Percentiles rank a stretch among this genome's conserved stretches.
These are phyloP conservation scores for Cryptococcus sp. DNA, from an alignment of 1,284 basidiomycete species.

Conservation along the genomic window DNA sequence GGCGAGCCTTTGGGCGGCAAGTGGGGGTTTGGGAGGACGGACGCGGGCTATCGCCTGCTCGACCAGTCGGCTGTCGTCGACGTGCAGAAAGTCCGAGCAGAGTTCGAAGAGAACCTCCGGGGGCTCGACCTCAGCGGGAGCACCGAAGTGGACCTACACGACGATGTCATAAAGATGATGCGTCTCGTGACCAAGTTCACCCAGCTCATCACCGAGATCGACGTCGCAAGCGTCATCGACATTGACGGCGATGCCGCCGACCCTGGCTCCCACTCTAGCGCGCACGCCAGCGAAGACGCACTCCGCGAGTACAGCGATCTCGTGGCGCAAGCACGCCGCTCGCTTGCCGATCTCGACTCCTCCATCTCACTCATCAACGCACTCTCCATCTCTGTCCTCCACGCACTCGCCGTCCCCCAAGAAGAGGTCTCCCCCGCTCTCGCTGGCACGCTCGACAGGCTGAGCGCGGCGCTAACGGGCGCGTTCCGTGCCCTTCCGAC, in stretches of 20 bases:
- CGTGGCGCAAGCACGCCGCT: constrained; percentile 34
- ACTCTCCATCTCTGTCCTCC: constrained; percentile 5
- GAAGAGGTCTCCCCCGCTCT: background rate
- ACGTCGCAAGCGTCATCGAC: constrained; percentile 47
- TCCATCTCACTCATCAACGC: constrained; percentile 5
- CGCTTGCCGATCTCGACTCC: constrained; percentile 36
- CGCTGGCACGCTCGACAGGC: background rate
- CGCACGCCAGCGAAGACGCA: constrained; percentile 22
- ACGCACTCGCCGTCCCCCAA: background rate
- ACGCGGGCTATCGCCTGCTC: constrained; percentile 14
- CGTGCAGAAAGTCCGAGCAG: constrained; percentile 23
- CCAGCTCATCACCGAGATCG: constrained; percentile 26
- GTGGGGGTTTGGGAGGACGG: constrained; percentile 35
- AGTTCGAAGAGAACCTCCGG: constrained; percentile 23
- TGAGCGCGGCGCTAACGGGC: constrained; percentile 14
- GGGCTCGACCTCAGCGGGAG: constrained; percentile 3
- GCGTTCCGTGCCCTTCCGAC: constrained; percentile 27
- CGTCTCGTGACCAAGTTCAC: constrained; percentile 22
- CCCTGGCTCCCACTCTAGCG: constrained; percentile 6
- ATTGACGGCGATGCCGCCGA: constrained; percentile 39
- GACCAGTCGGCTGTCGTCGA: constrained; percentile 27
- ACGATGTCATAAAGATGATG: constrained; percentile 20
- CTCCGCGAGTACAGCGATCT: constrained; percentile 34
- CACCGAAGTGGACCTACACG: background rate
- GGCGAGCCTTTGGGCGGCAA: constrained; percentile 35